These are phyloP conservation scores for Diaporthe aspalathi DNA, from an alignment of 2,329 filamentous ascomycete species.

Conservation along the genomic window DNA sequence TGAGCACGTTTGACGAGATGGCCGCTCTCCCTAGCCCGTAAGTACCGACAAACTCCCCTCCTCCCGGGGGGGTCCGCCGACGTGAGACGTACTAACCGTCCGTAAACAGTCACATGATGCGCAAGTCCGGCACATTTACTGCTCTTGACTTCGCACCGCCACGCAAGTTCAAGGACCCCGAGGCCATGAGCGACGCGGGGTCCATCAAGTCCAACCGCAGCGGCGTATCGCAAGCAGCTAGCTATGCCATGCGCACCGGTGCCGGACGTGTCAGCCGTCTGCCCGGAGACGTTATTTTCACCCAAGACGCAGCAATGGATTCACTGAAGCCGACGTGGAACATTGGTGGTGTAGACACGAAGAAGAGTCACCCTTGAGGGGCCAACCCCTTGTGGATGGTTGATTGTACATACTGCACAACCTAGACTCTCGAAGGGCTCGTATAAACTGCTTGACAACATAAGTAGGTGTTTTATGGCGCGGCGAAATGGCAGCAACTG, in stretches of 20 bases:
- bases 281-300: conserved; percentile 84
- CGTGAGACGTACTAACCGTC: conserved; percentile 44
- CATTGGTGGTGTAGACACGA: conserved; percentile 55
- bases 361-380: conserved; percentile 42
- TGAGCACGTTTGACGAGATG: conserved; percentile 88
- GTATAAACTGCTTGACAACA: conserved; percentile 28
- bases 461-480: conserved; percentile 29
- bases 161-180: conserved; percentile 73
- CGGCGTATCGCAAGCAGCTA: conserved; percentile 78
- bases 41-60: conserved; percentile 59
- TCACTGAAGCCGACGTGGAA: conserved; percentile 70
- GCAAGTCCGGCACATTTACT: conserved; percentile 83
- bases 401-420: conserved; percentile 34
- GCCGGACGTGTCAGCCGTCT: conserved; percentile 89
- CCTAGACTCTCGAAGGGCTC: background rate
- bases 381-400: background rate
- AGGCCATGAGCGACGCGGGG: conserved; percentile 71
- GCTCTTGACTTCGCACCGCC: conserved; percentile 84
- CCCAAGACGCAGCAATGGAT: conserved; percentile 73
- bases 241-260: conserved; percentile 80
- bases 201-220: conserved; percentile 79
- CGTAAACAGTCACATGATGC: conserved; percentile 70
- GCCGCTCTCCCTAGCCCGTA: conserved; percentile 88
- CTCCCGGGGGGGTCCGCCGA: too few relatives aligned
- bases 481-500: conserved; percentile 37